These are phyloP conservation scores for Kodamaea laetipori DNA, from an alignment of 805 yeast species.

Conservation along the genomic window DNA sequence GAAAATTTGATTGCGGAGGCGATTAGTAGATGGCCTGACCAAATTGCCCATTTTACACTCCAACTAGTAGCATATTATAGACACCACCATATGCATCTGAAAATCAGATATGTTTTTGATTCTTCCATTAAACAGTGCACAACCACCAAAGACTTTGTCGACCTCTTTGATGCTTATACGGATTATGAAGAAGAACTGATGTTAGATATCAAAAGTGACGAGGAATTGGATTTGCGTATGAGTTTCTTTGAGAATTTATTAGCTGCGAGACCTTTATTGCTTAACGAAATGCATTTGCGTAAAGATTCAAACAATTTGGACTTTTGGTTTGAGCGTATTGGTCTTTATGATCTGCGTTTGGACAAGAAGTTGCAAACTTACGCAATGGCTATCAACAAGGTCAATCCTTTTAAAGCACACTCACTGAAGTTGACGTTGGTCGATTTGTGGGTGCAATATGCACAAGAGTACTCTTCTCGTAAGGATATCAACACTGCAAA, in stretches of 20 bases:
- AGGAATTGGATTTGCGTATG: conserved; percentile 47
- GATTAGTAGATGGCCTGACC: conserved; percentile 55
- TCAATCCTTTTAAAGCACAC: conserved; percentile 57
- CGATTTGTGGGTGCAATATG: conserved; percentile 70
- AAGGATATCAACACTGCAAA: conserved; percentile 62
- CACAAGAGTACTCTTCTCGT: conserved; percentile 58
- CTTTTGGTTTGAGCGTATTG: conserved; percentile 68
- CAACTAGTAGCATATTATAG: conserved; percentile 8
- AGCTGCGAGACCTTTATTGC: conserved; percentile 54
- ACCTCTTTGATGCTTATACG: conserved; percentile 61
- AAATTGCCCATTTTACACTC: conserved; percentile 49
- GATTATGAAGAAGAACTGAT: conserved; percentile 55
- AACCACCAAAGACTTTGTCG: conserved; percentile 62
- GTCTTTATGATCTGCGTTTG: conserved; percentile 40
- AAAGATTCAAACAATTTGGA: conserved; percentile 62
- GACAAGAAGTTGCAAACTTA: conserved; percentile 49
- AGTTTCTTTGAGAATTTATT: conserved; percentile 55
- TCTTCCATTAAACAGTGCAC: conserved; percentile 48
- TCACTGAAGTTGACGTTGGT: conserved; percentile 44
- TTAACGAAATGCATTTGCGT: conserved; percentile 68
- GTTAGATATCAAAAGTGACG: conserved; percentile 16
- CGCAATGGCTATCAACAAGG: conserved; percentile 63
- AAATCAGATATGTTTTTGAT: conserved; percentile 34
- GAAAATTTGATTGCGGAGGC: conserved; percentile 3
- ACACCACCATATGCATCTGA: conserved; percentile 1